phyloP scores from a whole-genome alignment of 345 rosid species.

The Eucalyptus coolabah region DNA sequence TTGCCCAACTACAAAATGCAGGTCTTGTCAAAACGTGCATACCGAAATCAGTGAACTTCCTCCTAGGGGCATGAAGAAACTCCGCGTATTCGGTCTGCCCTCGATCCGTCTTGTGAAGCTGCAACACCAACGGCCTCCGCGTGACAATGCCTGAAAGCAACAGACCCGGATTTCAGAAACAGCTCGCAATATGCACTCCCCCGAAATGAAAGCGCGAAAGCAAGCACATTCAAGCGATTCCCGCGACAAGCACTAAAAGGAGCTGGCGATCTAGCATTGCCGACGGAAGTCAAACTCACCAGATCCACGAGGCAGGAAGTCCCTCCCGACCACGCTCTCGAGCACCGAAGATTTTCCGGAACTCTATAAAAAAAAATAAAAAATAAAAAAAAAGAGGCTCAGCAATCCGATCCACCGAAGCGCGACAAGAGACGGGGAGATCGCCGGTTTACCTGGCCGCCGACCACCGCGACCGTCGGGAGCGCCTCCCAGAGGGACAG shows the following conservation, averaged over 20 bases:
- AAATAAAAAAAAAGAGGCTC: background rate
- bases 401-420: background rate
- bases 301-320: constrained; percentile 99
- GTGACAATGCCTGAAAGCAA: constrained; percentile 77
- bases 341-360: constrained; percentile 96
- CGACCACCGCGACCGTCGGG: constrained; percentile 94
- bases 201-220: background rate
- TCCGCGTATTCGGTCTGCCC: constrained; percentile 80
- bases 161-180: background rate
- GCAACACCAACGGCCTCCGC: constrained; percentile 93
- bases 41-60: constrained; percentile 79
- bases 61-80: constrained; percentile 94
- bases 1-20: background rate
- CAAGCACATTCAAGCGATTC: background rate
- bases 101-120: constrained; percentile 79
- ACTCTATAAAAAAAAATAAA: constrained; percentile 23
- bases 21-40: background rate
- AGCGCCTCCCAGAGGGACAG: constrained; percentile 99
- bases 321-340: constrained; percentile 97
- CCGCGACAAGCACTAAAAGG: background rate
- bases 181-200: too few relatives aligned
- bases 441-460: constrained; percentile 67
- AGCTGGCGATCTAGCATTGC: background rate
- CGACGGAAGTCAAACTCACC: constrained; percentile 26
- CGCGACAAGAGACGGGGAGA: background rate